A percentile compares a stretch with the other conserved stretches of the same genome.
Evolutionary conservation across 768 basidiomycete genomes (phyloP).

Genomic region (Scleroderma citrinum): DNA sequence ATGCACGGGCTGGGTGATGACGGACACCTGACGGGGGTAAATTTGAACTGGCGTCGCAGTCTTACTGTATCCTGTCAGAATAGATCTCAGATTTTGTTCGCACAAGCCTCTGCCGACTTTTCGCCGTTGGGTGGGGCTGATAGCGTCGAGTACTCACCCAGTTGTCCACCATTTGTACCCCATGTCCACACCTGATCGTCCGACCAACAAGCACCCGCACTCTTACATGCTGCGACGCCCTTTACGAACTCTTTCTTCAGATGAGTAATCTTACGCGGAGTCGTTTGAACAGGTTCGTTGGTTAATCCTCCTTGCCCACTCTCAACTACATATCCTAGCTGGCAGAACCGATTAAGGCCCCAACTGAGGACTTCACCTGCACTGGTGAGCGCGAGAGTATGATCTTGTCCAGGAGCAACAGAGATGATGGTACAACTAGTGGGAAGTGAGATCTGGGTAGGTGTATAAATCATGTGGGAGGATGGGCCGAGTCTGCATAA

Average conservation of each 20-base stretch:
- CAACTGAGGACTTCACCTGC: conserved; percentile 83
- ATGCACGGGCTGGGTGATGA: conserved; percentile 62
- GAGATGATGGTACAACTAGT: conserved; percentile 46
- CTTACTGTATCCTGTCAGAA: conserved; percentile 65
- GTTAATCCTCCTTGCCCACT: conserved; percentile 34
- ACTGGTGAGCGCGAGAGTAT: conserved; percentile 80
- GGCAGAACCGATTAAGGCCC: conserved; percentile 85
- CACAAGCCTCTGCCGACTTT: background rate
- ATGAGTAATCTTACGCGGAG: conserved; percentile 70
- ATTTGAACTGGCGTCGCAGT: conserved; percentile 68
- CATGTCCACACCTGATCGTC: conserved; percentile 69
- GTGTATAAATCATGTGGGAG: conserved; percentile 72
- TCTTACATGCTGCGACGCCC: conserved; percentile 84
- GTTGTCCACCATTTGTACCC: conserved; percentile 91
- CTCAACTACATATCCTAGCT: conserved; percentile 85
- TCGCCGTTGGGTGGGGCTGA: background rate
- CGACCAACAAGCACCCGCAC: conserved; percentile 89
- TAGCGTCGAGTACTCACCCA: conserved; percentile 45
- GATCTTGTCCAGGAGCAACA: conserved; percentile 89
- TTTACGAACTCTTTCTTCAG: conserved; percentile 72
- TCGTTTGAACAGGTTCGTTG: conserved; percentile 73
- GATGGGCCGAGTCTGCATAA: conserved; percentile 59
- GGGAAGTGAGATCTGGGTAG: conserved; percentile 56
- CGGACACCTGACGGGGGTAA: conserved; percentile 74
- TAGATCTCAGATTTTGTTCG: background rate